phyloP scores from a whole-genome alignment of 2,329 filamentous ascomycete species.

The Diplocarpon rosae region DNA sequence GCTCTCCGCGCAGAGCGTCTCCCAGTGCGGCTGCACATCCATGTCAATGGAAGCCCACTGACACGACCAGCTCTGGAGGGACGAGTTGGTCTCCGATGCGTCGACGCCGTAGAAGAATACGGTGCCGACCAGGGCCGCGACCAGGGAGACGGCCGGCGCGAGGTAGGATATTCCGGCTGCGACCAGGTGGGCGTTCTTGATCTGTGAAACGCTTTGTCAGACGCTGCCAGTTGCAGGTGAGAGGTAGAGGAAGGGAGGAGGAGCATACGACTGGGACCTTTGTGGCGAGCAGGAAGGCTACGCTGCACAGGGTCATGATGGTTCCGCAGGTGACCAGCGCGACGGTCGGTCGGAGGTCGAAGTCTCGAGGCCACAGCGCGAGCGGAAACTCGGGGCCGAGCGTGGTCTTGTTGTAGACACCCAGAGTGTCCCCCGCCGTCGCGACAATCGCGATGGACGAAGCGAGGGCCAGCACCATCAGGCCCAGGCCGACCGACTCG shows the following conservation, averaged over 20 bases:
- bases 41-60: conserved; percentile 46
- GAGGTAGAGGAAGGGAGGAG: conserved; percentile 23
- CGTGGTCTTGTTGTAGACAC: conserved; percentile 44
- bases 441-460: conserved; percentile 42
- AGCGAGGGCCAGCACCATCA: conserved; percentile 40
- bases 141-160: conserved; percentile 33
- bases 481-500: conserved; percentile 35
- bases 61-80: conserved; percentile 51
- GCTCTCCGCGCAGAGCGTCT: conserved; percentile 45
- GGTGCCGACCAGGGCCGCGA: conserved; percentile 40
- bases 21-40: conserved; percentile 42
- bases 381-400: conserved; percentile 37
- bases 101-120: conserved; percentile 48
- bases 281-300: conserved; percentile 37
- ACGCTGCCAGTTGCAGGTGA: no score
- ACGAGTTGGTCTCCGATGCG: conserved; percentile 39
- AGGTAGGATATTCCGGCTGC: conserved; percentile 24
- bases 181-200: conserved; percentile 28
- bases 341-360: conserved; percentile 45
- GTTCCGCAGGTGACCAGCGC: conserved; percentile 42
- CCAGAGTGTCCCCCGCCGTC: conserved; percentile 41
- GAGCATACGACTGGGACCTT: conserved; percentile 41
- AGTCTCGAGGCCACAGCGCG: conserved; percentile 45
- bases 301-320: conserved; percentile 38
- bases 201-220: conserved; percentile 27